Evolutionary conservation across 306 rosid species (phyloP).

Genomic region (Prunus armeniaca): DNA sequence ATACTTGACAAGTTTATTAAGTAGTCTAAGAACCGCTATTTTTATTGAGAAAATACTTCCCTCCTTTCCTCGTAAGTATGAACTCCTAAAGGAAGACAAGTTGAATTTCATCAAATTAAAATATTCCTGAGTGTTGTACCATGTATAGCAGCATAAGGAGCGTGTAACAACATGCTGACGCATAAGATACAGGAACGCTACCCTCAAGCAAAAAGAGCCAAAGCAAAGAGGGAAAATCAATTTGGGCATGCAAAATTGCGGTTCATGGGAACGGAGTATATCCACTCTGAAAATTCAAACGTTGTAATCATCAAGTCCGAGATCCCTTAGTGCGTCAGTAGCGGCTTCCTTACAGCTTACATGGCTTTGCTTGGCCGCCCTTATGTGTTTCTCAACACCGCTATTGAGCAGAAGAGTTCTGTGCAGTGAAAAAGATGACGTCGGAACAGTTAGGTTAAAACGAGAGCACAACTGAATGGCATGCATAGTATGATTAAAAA

Average conservation of each 20-base stretch:
- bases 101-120: not conserved
- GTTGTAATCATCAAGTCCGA: conserved; percentile 80
- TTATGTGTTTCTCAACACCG: conserved; percentile 70
- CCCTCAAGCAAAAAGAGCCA: not conserved
- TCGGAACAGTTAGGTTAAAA: not conserved
- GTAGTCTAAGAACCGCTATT: too few relatives aligned
- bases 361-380: conserved; percentile 80
- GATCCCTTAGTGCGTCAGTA: conserved; percentile 83
- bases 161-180: not conserved
- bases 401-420: conserved; percentile 67
- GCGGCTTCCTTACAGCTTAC: conserved; percentile 81
- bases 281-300: conserved; percentile 1
- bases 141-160: not conserved
- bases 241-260: not conserved
- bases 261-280: not conserved
- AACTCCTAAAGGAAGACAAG: not conserved
- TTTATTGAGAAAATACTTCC: too few relatives aligned
- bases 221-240: not conserved
- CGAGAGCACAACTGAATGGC: not conserved
- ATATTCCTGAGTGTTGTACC: not conserved
- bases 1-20: too few relatives aligned
- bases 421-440: conserved; percentile 21
- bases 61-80: too few relatives aligned
- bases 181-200: not conserved
- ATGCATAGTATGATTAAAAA: too few relatives aligned